Base-by-base conservation (phyloP, 106 monocot genomes). In the Dioscorea dumetorum region DNA sequence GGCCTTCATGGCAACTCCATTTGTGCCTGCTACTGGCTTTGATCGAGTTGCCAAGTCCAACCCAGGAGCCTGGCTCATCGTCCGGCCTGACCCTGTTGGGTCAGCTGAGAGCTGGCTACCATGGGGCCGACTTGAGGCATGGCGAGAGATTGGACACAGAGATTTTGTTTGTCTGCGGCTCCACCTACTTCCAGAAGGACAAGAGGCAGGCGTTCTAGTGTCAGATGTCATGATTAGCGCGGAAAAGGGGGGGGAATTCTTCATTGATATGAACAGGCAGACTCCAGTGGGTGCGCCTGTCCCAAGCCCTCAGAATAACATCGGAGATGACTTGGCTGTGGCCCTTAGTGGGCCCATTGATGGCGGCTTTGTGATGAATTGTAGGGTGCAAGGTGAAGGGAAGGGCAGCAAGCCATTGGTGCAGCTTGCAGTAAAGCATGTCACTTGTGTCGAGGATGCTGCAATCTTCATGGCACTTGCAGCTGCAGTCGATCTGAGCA, bases 401-500 rank as follows among this genome's bases (percentile, higher is more conserved):
- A 78, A 78, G 77, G 72, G 87, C 77, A 84, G 87, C 72, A 84
- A 70, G 68, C 90, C 84, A 6, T n/a, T 79, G 61, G 87, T 94
- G 67, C 91, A 94, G 54, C 81, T 94, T 9, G 88, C 83, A 0
- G 68, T 77, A 74, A 66, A 80, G 23, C 94, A 94, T 60, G 88
- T 94, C 13, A 80, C 81, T 2, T 91, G 94, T 31, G 67, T 91
- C 21, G 94, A 94, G 74, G 91, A 94, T 73, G 94, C 88, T 16
- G 94, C 94, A 0, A 85, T 88, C 23, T 94, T 94, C 69, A 81
- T 94, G 76, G 91, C 91, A 3, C 87, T 94, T 24, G 87, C 91
- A 2, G 90, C 87, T 52, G 91, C 94, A 2, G 94, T 94, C 2
- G 91, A 94, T 41, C 94, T 94, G 8, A 88, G 94, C 65, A 77